phyloP scores from a whole-genome alignment of 371 early-diverging fungal species.

The Mucor plumbeus region DNA sequence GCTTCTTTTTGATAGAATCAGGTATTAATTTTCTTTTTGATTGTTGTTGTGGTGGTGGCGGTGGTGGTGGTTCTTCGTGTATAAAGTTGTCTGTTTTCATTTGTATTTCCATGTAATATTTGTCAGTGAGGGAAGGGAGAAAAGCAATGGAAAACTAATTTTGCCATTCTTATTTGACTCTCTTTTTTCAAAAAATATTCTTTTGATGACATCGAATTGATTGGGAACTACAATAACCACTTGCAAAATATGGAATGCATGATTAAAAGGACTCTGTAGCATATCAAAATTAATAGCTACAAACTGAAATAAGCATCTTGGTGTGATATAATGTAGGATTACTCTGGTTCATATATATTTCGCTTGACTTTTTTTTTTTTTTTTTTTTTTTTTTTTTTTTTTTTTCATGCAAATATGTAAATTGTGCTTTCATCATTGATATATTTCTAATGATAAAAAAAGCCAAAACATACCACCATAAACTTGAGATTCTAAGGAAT shows the following conservation, averaged over 20 bases:
- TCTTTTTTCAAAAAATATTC: background rate
- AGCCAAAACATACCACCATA: too few species aligned
- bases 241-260: background rate
- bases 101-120: background rate
- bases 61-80: background rate
- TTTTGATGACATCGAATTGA: constrained; percentile 5
- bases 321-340: background rate
- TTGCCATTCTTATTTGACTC: background rate
- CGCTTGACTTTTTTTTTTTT: background rate
- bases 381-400: too few species aligned
- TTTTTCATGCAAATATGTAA: background rate
- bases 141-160: background rate
- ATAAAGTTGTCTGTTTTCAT: background rate
- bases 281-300: background rate
- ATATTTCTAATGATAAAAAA: background rate
- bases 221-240: background rate
- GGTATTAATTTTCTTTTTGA: background rate
- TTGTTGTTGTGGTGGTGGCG: background rate
- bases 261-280: background rate
- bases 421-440: background rate
- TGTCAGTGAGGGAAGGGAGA: background rate
- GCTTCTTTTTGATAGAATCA: constrained; percentile 18
- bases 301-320: background rate
- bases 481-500: too few species aligned
- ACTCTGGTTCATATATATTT: background rate